Evolutionary conservation across 495 filamentous ascomycete species (phyloP), one percentile per base, ranked within the genome.

Genomic region (Thermochaetoides thermophila): DNA sequence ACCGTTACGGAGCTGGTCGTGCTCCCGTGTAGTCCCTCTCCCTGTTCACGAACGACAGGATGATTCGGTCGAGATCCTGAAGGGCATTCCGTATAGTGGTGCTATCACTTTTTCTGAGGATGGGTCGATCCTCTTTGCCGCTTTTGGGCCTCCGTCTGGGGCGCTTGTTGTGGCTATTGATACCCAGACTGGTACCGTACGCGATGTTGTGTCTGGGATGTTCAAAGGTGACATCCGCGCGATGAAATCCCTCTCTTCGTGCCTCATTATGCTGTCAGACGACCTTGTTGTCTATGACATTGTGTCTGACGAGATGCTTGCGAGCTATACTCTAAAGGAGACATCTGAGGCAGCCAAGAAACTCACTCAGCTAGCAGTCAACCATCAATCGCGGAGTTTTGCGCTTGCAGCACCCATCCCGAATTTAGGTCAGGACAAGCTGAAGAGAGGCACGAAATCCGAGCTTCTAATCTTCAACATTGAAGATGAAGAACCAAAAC

Each of bases 51-150:
- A 57, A 16, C 51, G 60, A 29, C 32, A 53, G 10, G 50, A 63
- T 23, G 56, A 62, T 4, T 12, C 37, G 3, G 23, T 42, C 12
- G 51, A 48, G 8, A 10, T 17, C 3, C 15, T 37, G 7, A 34
- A 26, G 8, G 30, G 40, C 9, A 21, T 15, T 8, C 28, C 38
- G 16, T 39, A 49, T n/a, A 65, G 56, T 28, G 74, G 67, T 14
- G 57, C 63, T 28, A 51, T 93, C 27, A 60, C 74, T 12, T 92
- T 81, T 52, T 91, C 87, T 2, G 68, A 78, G 34, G 89, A 97
- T 53, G 85, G 84, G 2, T 95, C 91, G 3, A 66, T 82, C 2
- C 63, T 96, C 17, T 89, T 83, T 19, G 76, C 58, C 39, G 60
- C 64, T 17, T 45, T 57, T 16, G 59, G 56, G 12, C 48, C 54